Conservation (phyloP, 768 basidiomycete species). For the Amylocystis lapponica region DNA sequence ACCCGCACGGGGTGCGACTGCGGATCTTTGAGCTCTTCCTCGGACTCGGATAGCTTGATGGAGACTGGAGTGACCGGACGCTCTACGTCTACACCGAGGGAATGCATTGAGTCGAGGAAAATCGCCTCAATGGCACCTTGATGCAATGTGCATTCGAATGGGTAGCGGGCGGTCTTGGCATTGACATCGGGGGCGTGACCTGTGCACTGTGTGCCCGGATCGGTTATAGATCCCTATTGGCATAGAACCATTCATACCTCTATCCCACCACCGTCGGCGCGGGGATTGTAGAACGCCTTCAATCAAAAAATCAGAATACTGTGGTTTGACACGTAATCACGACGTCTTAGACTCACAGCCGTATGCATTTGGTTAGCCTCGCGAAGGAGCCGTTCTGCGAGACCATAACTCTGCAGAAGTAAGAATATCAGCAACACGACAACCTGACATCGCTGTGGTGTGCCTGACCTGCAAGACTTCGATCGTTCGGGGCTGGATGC, state of each 20-base stretch:
- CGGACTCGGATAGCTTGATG: constrained; percentile 40
- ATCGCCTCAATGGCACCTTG: constrained; percentile 61
- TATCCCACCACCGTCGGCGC: constrained; percentile 51
- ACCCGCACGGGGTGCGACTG: constrained; percentile 30
- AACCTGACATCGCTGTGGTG: not conserved
- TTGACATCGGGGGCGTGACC: constrained; percentile 59
- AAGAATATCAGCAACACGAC: not conserved
- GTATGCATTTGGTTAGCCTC: constrained; percentile 68
- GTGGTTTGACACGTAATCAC: not conserved
- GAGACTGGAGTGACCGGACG: constrained; percentile 45
- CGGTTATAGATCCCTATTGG: not conserved
- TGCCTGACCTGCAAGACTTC: constrained; percentile 41
- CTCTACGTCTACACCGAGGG: constrained; percentile 41
- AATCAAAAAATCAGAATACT: not conserved
- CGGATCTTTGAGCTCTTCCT: constrained; percentile 36
- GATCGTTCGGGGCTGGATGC: constrained; percentile 49
- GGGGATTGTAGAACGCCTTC: constrained; percentile 74
- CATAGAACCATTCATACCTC: constrained; percentile 33
- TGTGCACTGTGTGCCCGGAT: constrained; percentile 45
- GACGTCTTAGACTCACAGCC: constrained; percentile 35
- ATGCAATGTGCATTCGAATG: constrained; percentile 61
- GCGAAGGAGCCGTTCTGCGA: constrained; percentile 55
- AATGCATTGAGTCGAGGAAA: constrained; percentile 50
- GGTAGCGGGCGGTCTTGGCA: constrained; percentile 59
- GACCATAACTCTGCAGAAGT: constrained; percentile 81